Evolutionary conservation across 768 basidiomycete genomes (phyloP).

Genomic region (Coprinopsis cinerea): DNA sequence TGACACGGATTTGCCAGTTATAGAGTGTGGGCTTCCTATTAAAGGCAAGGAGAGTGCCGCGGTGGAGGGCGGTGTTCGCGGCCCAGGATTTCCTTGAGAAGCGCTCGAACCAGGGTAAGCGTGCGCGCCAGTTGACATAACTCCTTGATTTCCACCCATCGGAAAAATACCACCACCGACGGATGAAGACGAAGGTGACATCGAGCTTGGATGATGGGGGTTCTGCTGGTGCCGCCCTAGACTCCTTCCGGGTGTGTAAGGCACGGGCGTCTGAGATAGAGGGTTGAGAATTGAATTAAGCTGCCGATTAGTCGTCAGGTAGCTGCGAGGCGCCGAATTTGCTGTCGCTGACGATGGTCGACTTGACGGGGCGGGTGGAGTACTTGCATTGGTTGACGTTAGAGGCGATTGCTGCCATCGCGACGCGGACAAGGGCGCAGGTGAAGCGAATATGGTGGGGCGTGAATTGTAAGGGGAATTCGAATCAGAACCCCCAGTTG

Average conservation of each 20-base stretch:
- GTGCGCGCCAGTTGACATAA: background rate
- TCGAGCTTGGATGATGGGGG: background rate
- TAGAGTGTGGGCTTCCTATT: background rate
- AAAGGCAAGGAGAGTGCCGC: no score
- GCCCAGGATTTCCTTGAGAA: background rate
- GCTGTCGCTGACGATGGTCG: conserved; percentile 12
- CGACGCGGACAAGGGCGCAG: background rate
- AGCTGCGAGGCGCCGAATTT: background rate
- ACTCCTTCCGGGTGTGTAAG: background rate
- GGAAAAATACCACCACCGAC: background rate
- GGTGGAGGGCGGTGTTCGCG: background rate
- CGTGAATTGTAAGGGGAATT: background rate
- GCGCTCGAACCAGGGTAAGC: background rate
- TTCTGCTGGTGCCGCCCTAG: no score
- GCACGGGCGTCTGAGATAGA: conserved; percentile 2
- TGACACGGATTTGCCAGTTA: background rate
- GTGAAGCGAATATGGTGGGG: background rate
- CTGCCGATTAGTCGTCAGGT: conserved; percentile 5
- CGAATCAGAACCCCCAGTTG: background rate
- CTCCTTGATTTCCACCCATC: background rate
- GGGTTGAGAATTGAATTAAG: conserved; percentile 8
- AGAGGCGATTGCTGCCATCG: background rate
- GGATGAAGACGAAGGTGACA: no score
- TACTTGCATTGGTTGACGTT: conserved; percentile 10
- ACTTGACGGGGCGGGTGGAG: no score